These are phyloP conservation scores for Phytophthora litchii DNA, from an alignment of 352 stramenopile genomes.

Conservation along the genomic window DNA sequence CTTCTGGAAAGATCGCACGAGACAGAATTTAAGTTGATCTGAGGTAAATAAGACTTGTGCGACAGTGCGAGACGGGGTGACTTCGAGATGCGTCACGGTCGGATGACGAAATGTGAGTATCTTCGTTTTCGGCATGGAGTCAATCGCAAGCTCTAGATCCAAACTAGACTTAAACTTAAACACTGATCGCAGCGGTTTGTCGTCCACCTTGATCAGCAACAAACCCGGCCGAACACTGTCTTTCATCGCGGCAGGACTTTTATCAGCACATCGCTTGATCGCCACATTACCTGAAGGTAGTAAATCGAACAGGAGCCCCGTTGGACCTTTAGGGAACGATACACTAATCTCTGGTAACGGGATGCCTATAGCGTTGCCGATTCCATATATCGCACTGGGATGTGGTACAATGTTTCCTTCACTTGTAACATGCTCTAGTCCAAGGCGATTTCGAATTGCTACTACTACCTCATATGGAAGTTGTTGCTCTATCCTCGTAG, in stretches of 20 bases:
- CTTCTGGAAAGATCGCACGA: slow-evolving; percentile 73
- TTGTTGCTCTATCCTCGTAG: slow-evolving; percentile 67
- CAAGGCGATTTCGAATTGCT: slow-evolving; percentile 77
- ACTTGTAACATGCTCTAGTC: slow-evolving; percentile 47
- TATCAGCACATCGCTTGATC: slow-evolving; percentile 49
- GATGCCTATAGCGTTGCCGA: slow-evolving; percentile 80
- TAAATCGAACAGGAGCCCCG: slow-evolving; percentile 66
- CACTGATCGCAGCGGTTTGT: slow-evolving; percentile 53
- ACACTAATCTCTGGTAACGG: slow-evolving; percentile 84
- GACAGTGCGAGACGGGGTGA: slow-evolving; percentile 63
- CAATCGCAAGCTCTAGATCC: slow-evolving; percentile 62
- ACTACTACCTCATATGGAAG: slow-evolving; percentile 80
- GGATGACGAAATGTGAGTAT: slow-evolving; percentile 86
- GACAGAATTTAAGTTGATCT: slow-evolving; percentile 67
- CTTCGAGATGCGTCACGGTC: slow-evolving; percentile 49
- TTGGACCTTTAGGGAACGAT: slow-evolving; percentile 63
- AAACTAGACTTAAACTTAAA: slow-evolving; percentile 55
- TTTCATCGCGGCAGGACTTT: slow-evolving; percentile 67
- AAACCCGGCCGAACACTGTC: slow-evolving; percentile 74
- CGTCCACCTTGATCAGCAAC: slow-evolving; percentile 75
- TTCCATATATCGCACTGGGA: slow-evolving; percentile 61
- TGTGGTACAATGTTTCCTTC: slow-evolving; percentile 44
- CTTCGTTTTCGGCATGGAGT: slow-evolving; percentile 52
- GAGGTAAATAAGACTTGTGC: slow-evolving; percentile 56
- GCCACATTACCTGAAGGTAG: slow-evolving; percentile 45